Conservation (phyloP, 1,284 basidiomycete species). For the Schizophyllum amplum region DNA sequence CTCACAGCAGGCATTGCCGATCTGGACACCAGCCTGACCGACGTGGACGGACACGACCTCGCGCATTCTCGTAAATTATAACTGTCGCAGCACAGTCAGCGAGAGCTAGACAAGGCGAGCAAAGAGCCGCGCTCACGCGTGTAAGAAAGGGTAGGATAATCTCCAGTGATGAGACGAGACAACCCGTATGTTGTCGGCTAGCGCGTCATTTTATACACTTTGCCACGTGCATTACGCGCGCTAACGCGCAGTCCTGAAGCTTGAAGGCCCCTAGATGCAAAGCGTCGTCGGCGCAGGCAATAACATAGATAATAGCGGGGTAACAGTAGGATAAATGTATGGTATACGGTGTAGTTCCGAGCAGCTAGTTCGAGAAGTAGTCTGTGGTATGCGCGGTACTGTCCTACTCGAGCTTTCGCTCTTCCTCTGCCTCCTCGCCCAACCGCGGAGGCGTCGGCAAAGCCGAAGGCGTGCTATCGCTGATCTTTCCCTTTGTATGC, state of each 20-base stretch:
- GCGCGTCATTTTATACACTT: neutral
- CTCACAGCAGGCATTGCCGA: slow-evolving; percentile 91
- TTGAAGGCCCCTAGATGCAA: neutral
- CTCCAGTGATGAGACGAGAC: neutral
- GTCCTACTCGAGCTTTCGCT: neutral
- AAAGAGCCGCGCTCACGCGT: neutral
- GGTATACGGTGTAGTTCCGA: neutral
- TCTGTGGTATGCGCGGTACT: neutral
- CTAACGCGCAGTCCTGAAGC: no score
- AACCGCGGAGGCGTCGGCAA: neutral
- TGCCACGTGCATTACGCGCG: neutral
- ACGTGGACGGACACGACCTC: slow-evolving; percentile 92
- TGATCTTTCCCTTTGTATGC: neutral
- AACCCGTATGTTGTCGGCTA: neutral
- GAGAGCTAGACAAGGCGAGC: neutral
- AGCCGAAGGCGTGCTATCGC: neutral
- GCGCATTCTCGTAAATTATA: slow-evolving; percentile 45
- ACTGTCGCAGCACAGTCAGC: neutral
- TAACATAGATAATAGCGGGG: neutral
- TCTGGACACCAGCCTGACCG: slow-evolving; percentile 92
- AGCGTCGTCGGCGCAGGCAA: neutral
- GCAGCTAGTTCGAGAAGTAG: slow-evolving; percentile 1
- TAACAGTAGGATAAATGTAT: neutral
- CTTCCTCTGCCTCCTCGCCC: neutral
- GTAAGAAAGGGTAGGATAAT: neutral